phyloP scores from a whole-genome alignment of 495 filamentous ascomycete genomes.

The Melanomma pulvis-pyrius region DNA sequence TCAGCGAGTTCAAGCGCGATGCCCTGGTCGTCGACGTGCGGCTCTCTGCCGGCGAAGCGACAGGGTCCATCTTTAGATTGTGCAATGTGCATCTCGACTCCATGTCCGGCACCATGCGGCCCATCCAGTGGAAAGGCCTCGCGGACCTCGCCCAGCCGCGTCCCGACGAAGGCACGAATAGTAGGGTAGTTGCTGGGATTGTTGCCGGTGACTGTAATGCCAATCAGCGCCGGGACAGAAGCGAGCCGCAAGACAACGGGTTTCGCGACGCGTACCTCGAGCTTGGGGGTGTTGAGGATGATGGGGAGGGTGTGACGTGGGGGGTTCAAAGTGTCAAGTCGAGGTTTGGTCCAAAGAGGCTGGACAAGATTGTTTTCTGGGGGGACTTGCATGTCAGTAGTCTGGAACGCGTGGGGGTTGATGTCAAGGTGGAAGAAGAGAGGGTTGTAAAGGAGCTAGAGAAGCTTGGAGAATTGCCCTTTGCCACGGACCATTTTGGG shows the following conservation, averaged over 20 bases:
- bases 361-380: slow-evolving; percentile 58
- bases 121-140: slow-evolving; percentile 49
- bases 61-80: slow-evolving; percentile 43
- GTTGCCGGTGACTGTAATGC: slow-evolving; percentile 60
- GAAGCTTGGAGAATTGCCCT: slow-evolving; percentile 44
- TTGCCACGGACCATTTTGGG: slow-evolving; percentile 57
- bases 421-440: slow-evolving; percentile 41
- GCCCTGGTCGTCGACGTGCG: slow-evolving; percentile 55
- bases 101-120: slow-evolving; percentile 46
- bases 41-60: slow-evolving; percentile 2
- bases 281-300: slow-evolving; percentile 53
- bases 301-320: slow-evolving; percentile 59
- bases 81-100: slow-evolving; percentile 62
- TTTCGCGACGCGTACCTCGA: slow-evolving; percentile 59
- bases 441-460: slow-evolving; percentile 32
- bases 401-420: slow-evolving; percentile 52
- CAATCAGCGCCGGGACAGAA: slow-evolving; percentile 54
- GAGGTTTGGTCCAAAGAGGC: slow-evolving; percentile 51
- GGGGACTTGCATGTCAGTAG: slow-evolving; percentile 42
- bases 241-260: slow-evolving; percentile 52
- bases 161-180: background rate
- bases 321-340: slow-evolving; percentile 53
- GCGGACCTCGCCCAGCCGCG: slow-evolving; percentile 47
- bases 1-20: slow-evolving; percentile 53
- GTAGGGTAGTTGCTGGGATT: slow-evolving; percentile 42